phyloP scores from a whole-genome alignment of 805 yeast species.

The Hanseniaspora lindneri region DNA sequence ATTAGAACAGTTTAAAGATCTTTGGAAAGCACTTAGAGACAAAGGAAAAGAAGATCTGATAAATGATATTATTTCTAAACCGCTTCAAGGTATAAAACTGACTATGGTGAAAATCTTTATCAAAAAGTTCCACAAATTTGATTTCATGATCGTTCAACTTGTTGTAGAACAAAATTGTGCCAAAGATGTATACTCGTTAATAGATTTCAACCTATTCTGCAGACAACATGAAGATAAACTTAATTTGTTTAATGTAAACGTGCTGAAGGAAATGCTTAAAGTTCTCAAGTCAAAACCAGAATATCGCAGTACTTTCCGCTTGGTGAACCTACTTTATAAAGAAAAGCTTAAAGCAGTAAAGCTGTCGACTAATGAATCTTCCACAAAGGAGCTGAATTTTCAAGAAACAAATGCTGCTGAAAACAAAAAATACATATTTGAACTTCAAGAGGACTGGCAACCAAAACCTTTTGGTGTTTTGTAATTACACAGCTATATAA shows the following conservation, averaged over 20 bases:
- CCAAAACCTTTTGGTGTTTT: conserved; percentile 46
- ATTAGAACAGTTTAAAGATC: not conserved
- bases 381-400: not conserved
- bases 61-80: not conserved
- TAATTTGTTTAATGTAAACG: not conserved
- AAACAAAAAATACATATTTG: conserved; percentile 22
- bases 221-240: not conserved
- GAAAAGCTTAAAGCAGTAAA: not conserved
- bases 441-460: conserved; percentile 34
- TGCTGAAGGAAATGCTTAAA: not conserved
- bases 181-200: not conserved
- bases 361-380: not conserved
- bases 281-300: not conserved
- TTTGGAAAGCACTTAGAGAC: not conserved
- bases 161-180: not conserved
- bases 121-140: not conserved
- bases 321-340: not conserved
- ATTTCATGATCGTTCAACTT: not conserved
- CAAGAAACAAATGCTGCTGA: not conserved
- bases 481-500: conserved; percentile 18
- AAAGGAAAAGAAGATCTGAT: not conserved
- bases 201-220: not conserved
- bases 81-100: not conserved
- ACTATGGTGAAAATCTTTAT: not conserved
- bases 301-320: not conserved